Evolutionary conservation across 306 rosid genomes (phyloP), one percentile per base, ranked within the genome.

Genomic region (Betula pendula): DNA sequence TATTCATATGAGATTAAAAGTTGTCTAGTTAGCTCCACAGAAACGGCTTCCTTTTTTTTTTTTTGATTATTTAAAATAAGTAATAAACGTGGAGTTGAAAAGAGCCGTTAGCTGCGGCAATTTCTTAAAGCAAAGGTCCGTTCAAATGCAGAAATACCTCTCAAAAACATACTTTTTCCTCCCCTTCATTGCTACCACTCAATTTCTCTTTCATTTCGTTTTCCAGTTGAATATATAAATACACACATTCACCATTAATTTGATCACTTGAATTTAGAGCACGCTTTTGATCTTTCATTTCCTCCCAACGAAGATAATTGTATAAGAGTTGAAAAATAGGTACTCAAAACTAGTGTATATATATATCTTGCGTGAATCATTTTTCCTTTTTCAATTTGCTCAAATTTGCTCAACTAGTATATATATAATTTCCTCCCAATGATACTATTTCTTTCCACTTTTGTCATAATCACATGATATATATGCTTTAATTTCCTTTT

Each of bases 121-220:
- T 71, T 44, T 38, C 72, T 67, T 6, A 42, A 73, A 78, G 77
- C 81, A 77, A 76, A 65, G 74, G 82, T 85, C 82, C 78, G 25
- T 58, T 68, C 51, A 44, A 53, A 47, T 75, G 49, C 68, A 73
- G 47, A 50, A 78, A 75, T 68, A 15, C 38, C 72, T 50, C 77
- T 5, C n/a, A 3, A 60, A 62, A 38, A 35, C n/a, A 24, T 12
- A 11, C 8, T 24, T 40, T 12, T 15, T 10, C 43, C 22, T 14
- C 65, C 66, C 66, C n/a, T 59, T 59, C n/a, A 59, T 59, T 59
- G 38, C 38, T 2, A 59, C 40, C 31, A 59, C 19, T 59, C 35
- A 5, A 10, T 59, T 59, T 5, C 19, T 40, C 66, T 60, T 60
- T 60, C n/a, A 25, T 29, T 29, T 29, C 68, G 43, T 14, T 60